Evolutionary conservation across 805 yeast species (phyloP).

Genomic region (Sungouiozyma ichnusensis): DNA sequence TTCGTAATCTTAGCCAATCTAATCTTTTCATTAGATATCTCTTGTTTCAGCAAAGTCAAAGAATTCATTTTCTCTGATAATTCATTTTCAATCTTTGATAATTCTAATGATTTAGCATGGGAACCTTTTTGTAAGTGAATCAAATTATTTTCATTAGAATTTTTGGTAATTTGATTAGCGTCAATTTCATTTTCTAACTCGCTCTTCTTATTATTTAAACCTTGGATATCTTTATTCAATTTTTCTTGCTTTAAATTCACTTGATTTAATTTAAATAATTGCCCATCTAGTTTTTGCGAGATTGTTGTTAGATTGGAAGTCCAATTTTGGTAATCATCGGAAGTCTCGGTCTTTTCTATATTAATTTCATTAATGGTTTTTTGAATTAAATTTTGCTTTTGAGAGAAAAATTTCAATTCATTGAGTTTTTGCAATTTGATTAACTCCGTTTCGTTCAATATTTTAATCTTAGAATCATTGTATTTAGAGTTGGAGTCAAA

Average conservation of each 20-base stretch:
- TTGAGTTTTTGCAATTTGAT: slow-evolving; percentile 18
- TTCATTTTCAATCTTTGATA: slow-evolving; percentile 17
- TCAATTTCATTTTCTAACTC: slow-evolving; percentile 14
- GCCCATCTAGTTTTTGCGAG: slow-evolving; percentile 20
- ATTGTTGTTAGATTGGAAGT: slow-evolving; percentile 14
- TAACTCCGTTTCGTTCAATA: slow-evolving; percentile 20
- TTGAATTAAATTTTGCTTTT: slow-evolving; percentile 17
- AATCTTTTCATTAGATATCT: slow-evolving; percentile 20
- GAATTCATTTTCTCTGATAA: slow-evolving; percentile 14
- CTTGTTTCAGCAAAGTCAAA: slow-evolving; percentile 21
- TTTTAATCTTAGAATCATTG: slow-evolving; percentile 14
- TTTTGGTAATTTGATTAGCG: slow-evolving; percentile 8
- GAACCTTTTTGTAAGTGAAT: slow-evolving; percentile 15
- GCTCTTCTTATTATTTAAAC: slow-evolving; percentile 10
- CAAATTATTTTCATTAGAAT: slow-evolving; percentile 17
- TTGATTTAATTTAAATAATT: slow-evolving; percentile 17
- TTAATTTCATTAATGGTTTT: slow-evolving; percentile 19
- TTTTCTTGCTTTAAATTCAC: slow-evolving; percentile 13
- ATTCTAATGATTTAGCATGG: slow-evolving; percentile 17
- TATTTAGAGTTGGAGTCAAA: slow-evolving; percentile 16
- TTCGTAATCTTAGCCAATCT: slow-evolving; percentile 19
- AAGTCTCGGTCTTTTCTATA: slow-evolving; percentile 11
- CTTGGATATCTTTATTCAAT: slow-evolving; percentile 14
- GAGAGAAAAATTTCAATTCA: slow-evolving; percentile 16
- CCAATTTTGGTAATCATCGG: slow-evolving; percentile 15